Base-by-base conservation (phyloP, 106 monocot genomes). In the Dioscorea alata region DNA sequence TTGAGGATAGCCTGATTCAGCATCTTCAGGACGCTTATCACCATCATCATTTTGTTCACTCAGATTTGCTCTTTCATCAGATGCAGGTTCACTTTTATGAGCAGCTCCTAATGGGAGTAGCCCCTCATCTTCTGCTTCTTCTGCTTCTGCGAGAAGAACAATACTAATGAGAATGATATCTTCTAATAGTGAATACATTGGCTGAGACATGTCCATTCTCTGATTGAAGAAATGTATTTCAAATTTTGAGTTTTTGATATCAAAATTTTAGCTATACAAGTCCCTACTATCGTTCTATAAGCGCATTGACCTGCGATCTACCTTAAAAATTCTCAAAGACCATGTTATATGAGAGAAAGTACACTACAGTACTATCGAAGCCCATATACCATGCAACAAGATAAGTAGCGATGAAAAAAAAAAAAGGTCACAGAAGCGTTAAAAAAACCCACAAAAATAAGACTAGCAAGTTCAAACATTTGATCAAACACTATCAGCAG, bases 1-100 rank as follows among this genome's bases (percentile, higher is more conserved):
- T 53, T 77, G 70, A 15, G 89, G 92, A 69, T 89, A 84, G 25
- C 71, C 82, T 35, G 72, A 73, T 42, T 82, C 81, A 59, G 18
- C 69, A 66, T 77, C 76, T 70, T 72, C 71, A 64, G 17, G 42
- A 8, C 67, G 31, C 4, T 17, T 48, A 62, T 31, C 70, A 65
- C 50, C 60, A 61, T 32, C 73, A 72, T 63, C 75, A 33, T 70
- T 68, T 67, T 77, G 59, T n/a, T 13, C 67, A 32, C 33, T 28
- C 28, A 28, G 1, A 28, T 28, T 50, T 42, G 63, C 50, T 52
- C 57, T 62, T 33, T 67, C 71, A 20, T 20, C 50, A 20, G 63
- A 51, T 15, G 31, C 74, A 28, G 28, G 28, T 23, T 81, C 75
- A 72, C 4, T 65, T 10, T 81, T 69, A 56, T 74, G 17, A 61